These are phyloP conservation scores for Fragilaria radians DNA, from an alignment of 108 stramenopile species.

Conservation along the genomic window DNA sequence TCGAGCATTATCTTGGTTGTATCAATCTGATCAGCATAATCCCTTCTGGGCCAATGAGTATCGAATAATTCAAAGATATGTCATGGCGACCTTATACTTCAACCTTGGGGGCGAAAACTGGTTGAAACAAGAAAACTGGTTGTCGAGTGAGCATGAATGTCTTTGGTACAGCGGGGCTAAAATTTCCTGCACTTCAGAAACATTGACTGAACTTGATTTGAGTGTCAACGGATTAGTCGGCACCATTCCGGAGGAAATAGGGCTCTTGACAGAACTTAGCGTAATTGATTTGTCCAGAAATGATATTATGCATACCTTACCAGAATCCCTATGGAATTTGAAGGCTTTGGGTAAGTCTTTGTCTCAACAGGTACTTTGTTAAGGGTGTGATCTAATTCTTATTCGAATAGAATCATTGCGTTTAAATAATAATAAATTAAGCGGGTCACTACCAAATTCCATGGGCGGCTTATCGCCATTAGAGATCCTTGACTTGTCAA, in stretches of 20 bases:
- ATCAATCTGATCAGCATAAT: neutral
- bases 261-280: neutral
- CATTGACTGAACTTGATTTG: neutral
- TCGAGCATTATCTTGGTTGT: neutral
- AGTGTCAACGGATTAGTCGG: constrained; percentile 3
- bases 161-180: neutral
- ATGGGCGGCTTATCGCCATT: neutral
- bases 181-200: neutral
- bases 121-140: constrained; percentile 4
- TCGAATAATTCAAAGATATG: constrained; percentile 25
- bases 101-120: constrained; percentile 25
- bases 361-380: too few species aligned
- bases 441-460: neutral
- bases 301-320: neutral
- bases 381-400: too few species aligned
- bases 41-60: neutral
- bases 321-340: neutral
- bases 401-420: neutral
- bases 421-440: neutral
- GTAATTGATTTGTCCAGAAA: constrained; percentile 1
- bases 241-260: neutral
- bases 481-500: neutral
- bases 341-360: too few species aligned
- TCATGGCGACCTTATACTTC: constrained; percentile 44
- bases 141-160: neutral